Base-by-base conservation (phyloP, 2,329 filamentous ascomycete genomes). In the Pseudofabraea citricarpa region DNA sequence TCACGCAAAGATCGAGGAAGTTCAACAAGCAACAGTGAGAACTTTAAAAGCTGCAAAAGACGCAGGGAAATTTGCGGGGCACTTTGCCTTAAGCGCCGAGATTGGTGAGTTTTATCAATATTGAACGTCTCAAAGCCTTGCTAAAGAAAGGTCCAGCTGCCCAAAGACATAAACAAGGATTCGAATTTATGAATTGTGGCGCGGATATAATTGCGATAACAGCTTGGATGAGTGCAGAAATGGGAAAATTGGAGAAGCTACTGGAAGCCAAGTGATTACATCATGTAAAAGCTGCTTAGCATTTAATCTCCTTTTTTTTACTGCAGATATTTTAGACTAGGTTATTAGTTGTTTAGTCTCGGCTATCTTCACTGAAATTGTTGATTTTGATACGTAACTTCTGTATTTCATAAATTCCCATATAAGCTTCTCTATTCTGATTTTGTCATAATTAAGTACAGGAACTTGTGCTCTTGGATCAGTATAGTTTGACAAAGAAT, bases 111-210 rank as follows among this genome's bases (percentile, higher is more conserved):
- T 23, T n/a, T n/a, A n/a, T n/a, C n/a, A n/a, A n/a, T n/a, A n/a
- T n/a, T n/a, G n/a, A n/a, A n/a, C n/a, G n/a, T n/a, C n/a, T n/a
- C n/a, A n/a, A n/a, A n/a, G n/a, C n/a, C n/a, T n/a, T n/a, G n/a
- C n/a, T n/a, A n/a, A n/a, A n/a, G n/a, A n/a, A n/a, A n/a, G n/a
- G n/a, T n/a, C 13, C 31, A 45, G 45, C 42, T 40, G 45, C 45
- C 15, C 32, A 41, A 16, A 49, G 44, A 36, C 54, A 52, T 22
- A 46, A 53, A 10, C 55, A 63, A 43, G 62, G 62, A 3, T 64
- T 63, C 22, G 56, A 64, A 23, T 64, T 65, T 40, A 56, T 65
- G n/a, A 64, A 65, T 45, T 65, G 59, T 36, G 62, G 62, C 10
- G 61, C 60, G 3, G 62, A 65, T 45, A 63, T 65, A 35, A 48